Evolutionary conservation across 306 rosid species (phyloP), one percentile per base, ranked within the genome.

Genomic region (Gleditsia sinensis): DNA sequence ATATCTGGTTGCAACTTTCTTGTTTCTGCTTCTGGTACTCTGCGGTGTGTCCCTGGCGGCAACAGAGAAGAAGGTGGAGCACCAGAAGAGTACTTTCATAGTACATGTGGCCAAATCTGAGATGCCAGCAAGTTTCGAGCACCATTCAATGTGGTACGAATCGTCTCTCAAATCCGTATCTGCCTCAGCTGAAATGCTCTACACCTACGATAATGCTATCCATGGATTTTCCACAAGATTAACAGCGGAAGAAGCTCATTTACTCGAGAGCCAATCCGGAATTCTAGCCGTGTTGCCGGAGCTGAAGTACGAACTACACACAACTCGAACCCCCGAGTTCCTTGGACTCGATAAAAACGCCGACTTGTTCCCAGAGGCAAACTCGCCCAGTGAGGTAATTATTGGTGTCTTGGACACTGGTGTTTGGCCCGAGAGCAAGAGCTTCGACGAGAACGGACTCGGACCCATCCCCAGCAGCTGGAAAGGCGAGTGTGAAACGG

Each of bases 361-460:
- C 0, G 76, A 79, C 6, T 0, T 83, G 55, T 66, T 77, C 30
- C 92, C 91, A 0, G 89, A 81, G 10, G 85, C 97, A 0, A 61
- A 58, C 8, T 69, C 91, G 0, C 80, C 4, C 0, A 67, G 84
- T 37, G 98, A 94, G 4, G 90, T 94, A 12, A 48, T 91, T 25
- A 1, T 94, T 0, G 93, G 96, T 1, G 90, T 94, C 0, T 70
- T 94, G 5, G 98, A 94, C 46, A 94, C 96, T 0, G 98, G 96
- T 0, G 82, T 94, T 23, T 91, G 93, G 96, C 98, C 96, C 0
- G 97, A 94, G 58, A 94, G 97, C 76, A 91, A 91, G 69, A 94
- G 98, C 88, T 91, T 85, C 48, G 89, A 87, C 59, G 98, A 91
- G 30, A 25, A 87, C 0, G 96, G 94, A 1, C 82, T 91, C 3